Evolutionary conservation across 148 eudicot species (phyloP).

Genomic region (Camellia granthamiana): DNA sequence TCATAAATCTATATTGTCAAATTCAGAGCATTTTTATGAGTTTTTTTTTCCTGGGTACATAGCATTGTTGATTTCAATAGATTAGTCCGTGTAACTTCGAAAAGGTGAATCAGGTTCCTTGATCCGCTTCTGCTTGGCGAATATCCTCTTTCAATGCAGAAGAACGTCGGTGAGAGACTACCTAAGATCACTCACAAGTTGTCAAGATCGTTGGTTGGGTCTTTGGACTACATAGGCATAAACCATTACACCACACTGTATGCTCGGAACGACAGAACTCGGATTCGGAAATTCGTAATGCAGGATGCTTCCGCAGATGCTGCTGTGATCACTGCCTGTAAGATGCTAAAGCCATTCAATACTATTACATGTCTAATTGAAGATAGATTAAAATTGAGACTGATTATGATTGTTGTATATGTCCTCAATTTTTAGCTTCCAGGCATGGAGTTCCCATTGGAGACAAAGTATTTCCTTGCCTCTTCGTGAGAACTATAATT

Average conservation of each 20-base stretch:
- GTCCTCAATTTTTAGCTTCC: constrained; percentile 42
- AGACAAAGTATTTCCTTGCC: constrained; percentile 53
- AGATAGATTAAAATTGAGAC: neutral
- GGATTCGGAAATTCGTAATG: constrained; percentile 59
- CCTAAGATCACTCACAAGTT: constrained; percentile 54
- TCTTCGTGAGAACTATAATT: neutral
- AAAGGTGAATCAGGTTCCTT: constrained; percentile 62
- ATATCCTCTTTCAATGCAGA: constrained; percentile 83
- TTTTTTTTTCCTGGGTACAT: no score
- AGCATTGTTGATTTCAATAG: neutral
- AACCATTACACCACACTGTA: constrained; percentile 90
- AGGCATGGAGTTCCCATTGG: constrained; percentile 77
- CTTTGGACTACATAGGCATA: constrained; percentile 81
- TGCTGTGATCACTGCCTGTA: constrained; percentile 73
- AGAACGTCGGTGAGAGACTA: constrained; percentile 62
- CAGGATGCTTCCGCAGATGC: constrained; percentile 75
- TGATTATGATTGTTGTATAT: constrained; percentile 9
- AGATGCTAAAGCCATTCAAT: constrained; percentile 22
- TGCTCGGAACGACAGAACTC: constrained; percentile 72
- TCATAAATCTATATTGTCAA: neutral
- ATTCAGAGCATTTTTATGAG: no score
- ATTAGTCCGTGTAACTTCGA: neutral
- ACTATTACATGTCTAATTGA: no score
- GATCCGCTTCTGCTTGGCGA: constrained; percentile 83
- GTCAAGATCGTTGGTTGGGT: constrained; percentile 44